phyloP scores from a whole-genome alignment of 345 rosid species.

The Gossypium thurberi region DNA sequence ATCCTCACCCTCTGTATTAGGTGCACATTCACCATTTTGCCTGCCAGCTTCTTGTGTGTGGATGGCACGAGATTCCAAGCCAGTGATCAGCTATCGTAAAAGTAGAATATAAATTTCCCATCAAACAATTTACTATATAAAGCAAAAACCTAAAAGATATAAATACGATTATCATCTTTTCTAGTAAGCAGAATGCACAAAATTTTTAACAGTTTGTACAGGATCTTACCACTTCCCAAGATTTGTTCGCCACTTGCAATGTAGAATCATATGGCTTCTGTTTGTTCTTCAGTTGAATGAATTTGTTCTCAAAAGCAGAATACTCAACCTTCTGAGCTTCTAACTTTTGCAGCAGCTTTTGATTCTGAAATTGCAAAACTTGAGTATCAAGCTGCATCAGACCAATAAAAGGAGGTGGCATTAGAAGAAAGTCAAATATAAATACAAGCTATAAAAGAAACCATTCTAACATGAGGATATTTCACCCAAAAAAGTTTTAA shows the following conservation, averaged over 20 bases:
- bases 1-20: slow-evolving; percentile 42
- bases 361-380: slow-evolving; percentile 84
- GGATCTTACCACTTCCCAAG: slow-evolving; percentile 65
- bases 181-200: slow-evolving; percentile 4
- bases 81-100: slow-evolving; percentile 49
- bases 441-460: neutral
- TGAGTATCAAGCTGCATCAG: slow-evolving; percentile 58
- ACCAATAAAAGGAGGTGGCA: neutral
- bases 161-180: neutral
- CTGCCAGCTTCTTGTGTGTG: slow-evolving; percentile 39
- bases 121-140: slow-evolving; percentile 2
- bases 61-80: slow-evolving; percentile 53
- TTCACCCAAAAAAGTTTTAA: neutral
- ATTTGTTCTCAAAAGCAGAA: slow-evolving; percentile 54
- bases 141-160: slow-evolving; percentile 6
- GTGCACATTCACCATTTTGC: slow-evolving; percentile 21
- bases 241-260: slow-evolving; percentile 50
- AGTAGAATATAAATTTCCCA: slow-evolving; percentile 20
- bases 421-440: slow-evolving; percentile 8
- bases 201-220: neutral
- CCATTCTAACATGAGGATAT: neutral
- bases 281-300: slow-evolving; percentile 47
- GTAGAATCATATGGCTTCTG: slow-evolving; percentile 50
- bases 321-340: slow-evolving; percentile 79
- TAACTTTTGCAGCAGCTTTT: slow-evolving; percentile 72